Conservation (phyloP, 1,284 basidiomycete species). For the Sanghuangporus sanghuang region DNA sequence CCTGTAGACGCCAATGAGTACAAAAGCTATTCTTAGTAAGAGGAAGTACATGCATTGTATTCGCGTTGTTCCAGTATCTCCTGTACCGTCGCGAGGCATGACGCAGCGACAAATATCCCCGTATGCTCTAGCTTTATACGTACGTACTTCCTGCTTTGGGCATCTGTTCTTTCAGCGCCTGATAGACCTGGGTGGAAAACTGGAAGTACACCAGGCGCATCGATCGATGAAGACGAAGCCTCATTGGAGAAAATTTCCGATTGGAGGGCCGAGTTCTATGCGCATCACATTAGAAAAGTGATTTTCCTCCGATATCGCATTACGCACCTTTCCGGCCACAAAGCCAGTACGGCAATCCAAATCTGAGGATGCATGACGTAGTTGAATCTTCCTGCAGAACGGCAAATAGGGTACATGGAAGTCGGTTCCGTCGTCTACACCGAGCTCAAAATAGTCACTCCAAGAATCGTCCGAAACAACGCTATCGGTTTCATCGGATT, state of each 20-base stretch:
- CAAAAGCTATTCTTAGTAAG: not conserved
- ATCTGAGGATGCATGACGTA: not conserved
- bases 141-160: not conserved
- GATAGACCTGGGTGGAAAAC: not conserved
- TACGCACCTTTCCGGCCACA: not conserved
- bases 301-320: not conserved
- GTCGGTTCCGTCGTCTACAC: conserved; percentile 16
- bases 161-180: not conserved
- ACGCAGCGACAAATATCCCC: conserved; percentile 4
- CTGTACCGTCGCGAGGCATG: not conserved
- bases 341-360: not conserved
- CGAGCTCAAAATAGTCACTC: conserved; percentile 48
- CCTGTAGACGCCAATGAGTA: not conserved
- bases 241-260: not conserved
- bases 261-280: not conserved
- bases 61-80: not conserved
- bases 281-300: not conserved
- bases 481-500: conserved; percentile 66
- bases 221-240: not conserved
- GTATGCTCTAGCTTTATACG: not conserved
- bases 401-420: not conserved
- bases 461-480: conserved; percentile 36
- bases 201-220: not conserved
- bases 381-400: conserved; percentile 2
- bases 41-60: not conserved